phyloP scores from a whole-genome alignment of 768 basidiomycete genomes.

The Atractiella rhizophila region DNA sequence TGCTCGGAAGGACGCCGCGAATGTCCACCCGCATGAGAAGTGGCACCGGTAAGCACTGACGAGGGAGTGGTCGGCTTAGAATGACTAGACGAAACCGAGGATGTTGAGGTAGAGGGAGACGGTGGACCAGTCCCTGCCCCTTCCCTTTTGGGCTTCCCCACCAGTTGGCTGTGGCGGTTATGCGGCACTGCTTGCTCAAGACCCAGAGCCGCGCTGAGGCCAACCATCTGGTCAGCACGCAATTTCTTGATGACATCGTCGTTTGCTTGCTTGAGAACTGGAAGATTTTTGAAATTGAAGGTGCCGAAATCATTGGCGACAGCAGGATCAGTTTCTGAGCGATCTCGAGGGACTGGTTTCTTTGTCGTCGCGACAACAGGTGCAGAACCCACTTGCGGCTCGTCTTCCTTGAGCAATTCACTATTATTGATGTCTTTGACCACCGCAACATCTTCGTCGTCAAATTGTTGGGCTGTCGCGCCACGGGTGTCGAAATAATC shows the following conservation, averaged over 20 bases:
- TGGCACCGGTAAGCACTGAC: not conserved
- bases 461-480: slow-evolving; percentile 67
- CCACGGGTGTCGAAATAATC: slow-evolving; percentile 97
- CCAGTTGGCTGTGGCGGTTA: not conserved
- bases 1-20: slow-evolving; percentile 66
- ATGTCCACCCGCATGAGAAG: slow-evolving; percentile 25
- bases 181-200: not conserved
- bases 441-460: slow-evolving; percentile 38
- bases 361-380: not conserved
- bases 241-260: slow-evolving; percentile 93
- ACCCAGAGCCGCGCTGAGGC: not conserved
- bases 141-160: slow-evolving; percentile 30
- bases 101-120: slow-evolving; percentile 61
- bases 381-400: not conserved
- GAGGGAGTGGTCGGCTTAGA: not conserved
- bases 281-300: slow-evolving; percentile 94
- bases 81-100: slow-evolving; percentile 2
- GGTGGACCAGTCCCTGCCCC: slow-evolving; percentile 67
- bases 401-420: not conserved
- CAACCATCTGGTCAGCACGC: slow-evolving; percentile 54
- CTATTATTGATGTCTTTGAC: not conserved
- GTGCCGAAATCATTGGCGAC: slow-evolving; percentile 65
- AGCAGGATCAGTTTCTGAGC: slow-evolving; percentile 13
- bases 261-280: slow-evolving; percentile 86
- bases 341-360: slow-evolving; percentile 26